Evolutionary conservation across 83 land plant genomes (phyloP), one percentile per base, ranked within the genome.

Genomic region (Picea abies): DNA sequence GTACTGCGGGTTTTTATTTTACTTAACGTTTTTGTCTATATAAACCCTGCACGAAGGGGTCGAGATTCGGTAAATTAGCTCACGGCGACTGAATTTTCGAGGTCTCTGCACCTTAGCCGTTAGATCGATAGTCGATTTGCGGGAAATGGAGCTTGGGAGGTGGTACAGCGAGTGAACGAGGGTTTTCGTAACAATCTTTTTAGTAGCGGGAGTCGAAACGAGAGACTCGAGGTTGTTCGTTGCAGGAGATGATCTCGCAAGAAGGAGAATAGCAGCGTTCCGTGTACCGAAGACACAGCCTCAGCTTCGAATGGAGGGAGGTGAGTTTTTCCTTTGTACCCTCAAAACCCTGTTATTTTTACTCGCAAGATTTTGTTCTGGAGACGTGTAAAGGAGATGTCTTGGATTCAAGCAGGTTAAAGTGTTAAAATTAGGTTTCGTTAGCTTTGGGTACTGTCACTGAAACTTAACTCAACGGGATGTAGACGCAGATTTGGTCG

Each of bases 301-400:
- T 22, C 23, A 47, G 60, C 78, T 75, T 75, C 78, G 78, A 56
- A 75, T 75, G 78, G 78, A 75, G 78, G 78, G 78, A 75, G 78
- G 78, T 75, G 23, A 75, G 1, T 11, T 47, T 10, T 75, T 75
- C 14, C 11, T 16, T 19, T 11, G 14, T 22, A 0, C 11, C 78
- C 58, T 60, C 11, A 0, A 47, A 75, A 52, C 60, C 78, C 60
- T 44, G 49, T 11, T 75, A 23, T n/a, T 75, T 47, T 75, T 22
- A 2, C 1, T 22, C 49, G 3, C 58, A 25, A 12, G 22, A 11
- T n/a, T 47, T 75, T 47, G 22, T 75, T 41, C 25, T 37, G 52
- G n/a, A 71, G 76, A 41, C 76, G 20, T 71, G 44, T 71, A 16
- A 9, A 44, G 20, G 22, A 23, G 1, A 22, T 26, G 15, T 3